These are phyloP conservation scores for Solanum medicagineum DNA, from an alignment of 257 asterid species.

Conservation along the genomic window DNA sequence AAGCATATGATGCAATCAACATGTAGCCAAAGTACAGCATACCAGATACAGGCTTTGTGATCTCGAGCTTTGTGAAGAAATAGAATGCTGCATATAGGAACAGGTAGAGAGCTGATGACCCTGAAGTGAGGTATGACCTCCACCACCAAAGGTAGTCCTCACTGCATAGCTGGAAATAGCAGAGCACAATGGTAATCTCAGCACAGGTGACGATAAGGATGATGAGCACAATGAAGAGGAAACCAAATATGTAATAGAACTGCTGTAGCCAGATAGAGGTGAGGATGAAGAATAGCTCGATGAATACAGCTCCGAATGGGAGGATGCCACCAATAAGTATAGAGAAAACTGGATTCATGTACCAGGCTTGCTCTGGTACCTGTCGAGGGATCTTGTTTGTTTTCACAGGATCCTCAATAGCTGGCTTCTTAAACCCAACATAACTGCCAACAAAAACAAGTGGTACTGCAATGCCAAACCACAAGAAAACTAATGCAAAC, in stretches of 20 bases:
- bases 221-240: conserved; percentile 67
- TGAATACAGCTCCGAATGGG: conserved; percentile 89
- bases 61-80: conserved; percentile 84
- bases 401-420: conserved; percentile 81
- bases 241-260: conserved; percentile 83
- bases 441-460: conserved; percentile 82
- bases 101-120: conserved; percentile 74
- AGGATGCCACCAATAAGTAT: conserved; percentile 84
- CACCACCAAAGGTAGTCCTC: conserved; percentile 97
- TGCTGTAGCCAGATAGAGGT: conserved; percentile 91
- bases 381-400: conserved; percentile 88
- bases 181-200: conserved; percentile 75
- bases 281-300: conserved; percentile 82
- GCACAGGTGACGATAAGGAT: conserved; percentile 80
- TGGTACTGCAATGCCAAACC: conserved; percentile 87
- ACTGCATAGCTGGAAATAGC: conserved; percentile 94
- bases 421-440: conserved; percentile 66
- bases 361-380: conserved; percentile 82
- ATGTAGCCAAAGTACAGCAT: conserved; percentile 76
- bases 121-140: conserved; percentile 80
- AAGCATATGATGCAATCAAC: conserved; percentile 73
- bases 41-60: conserved; percentile 76
- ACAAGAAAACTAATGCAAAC: conserved; percentile 63
- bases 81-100: conserved; percentile 74
- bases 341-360: conserved; percentile 71